These are phyloP conservation scores for Schizophyllum commune DNA, from an alignment of 1,284 basidiomycete genomes.

Conservation along the genomic window DNA sequence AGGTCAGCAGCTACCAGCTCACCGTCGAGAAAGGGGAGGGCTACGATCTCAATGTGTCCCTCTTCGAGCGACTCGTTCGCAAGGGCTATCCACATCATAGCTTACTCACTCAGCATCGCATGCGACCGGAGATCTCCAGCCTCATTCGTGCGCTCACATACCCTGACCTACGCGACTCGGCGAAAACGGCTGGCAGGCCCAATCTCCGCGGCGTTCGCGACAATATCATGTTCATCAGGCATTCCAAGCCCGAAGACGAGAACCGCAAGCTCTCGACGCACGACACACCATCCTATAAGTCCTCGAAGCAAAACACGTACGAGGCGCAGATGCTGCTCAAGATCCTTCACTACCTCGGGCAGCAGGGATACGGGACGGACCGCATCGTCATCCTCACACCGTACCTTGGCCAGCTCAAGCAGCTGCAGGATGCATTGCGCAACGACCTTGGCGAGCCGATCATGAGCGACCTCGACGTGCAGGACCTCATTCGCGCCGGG, in stretches of 20 bases:
- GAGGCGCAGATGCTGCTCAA: conserved; percentile 58
- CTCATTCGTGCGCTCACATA: conserved; percentile 55
- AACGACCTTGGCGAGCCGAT: conserved; percentile 37
- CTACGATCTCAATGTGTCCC: conserved; percentile 53
- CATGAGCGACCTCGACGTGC: conserved; percentile 53
- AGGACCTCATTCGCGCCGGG: conserved; percentile 49
- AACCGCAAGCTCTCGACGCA: conserved; percentile 23
- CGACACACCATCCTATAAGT: conserved; percentile 34
- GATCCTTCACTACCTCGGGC: conserved; percentile 54
- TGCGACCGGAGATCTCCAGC: conserved; percentile 61
- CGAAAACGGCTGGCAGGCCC: conserved; percentile 37
- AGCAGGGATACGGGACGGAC: conserved; percentile 57
- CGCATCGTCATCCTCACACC: conserved; percentile 58
- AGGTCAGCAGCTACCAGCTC: conserved; percentile 53
- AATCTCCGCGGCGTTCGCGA: conserved; percentile 44
- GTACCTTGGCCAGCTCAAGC: conserved; percentile 57
- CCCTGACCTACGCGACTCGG: conserved; percentile 50
- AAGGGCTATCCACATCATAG: conserved; percentile 53
- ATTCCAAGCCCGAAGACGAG: conserved; percentile 48
- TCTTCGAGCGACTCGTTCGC: conserved; percentile 61
- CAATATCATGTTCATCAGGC: conserved; percentile 55
- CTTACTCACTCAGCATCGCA: conserved; percentile 53
- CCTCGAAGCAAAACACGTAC: conserved; percentile 53
- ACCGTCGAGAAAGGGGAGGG: conserved; percentile 60
- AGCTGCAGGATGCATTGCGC: conserved; percentile 38